A percentile compares a stretch with the other conserved stretches of the same genome.
These are phyloP conservation scores for Trypanosoma conorhini DNA, from an alignment of 208 protist genomes.

Conservation along the genomic window DNA sequence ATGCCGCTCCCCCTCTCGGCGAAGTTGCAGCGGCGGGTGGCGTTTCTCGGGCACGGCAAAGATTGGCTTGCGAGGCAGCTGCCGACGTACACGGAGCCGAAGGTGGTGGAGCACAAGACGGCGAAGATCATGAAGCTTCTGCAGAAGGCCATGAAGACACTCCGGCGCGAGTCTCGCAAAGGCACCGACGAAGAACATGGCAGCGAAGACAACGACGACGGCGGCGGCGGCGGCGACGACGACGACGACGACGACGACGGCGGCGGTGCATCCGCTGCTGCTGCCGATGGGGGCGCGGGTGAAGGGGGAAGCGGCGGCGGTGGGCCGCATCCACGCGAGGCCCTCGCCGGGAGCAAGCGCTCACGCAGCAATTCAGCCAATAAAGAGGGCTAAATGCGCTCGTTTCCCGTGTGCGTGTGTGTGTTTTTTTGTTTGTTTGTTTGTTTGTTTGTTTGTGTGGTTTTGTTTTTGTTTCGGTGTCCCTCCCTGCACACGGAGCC, in stretches of 20 bases:
- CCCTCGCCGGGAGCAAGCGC: slow-evolving; percentile 1
- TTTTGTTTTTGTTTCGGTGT: no score
- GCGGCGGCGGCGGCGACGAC: slow-evolving; percentile 8
- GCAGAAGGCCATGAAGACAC: slow-evolving; percentile 25
- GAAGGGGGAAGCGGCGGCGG: background rate
- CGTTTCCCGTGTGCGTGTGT: no score
- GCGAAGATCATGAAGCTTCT: slow-evolving; percentile 46
- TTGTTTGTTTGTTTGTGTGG: background rate
- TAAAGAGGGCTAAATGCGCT: background rate
- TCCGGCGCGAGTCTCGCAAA: slow-evolving; percentile 27
- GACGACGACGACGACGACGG: background rate
- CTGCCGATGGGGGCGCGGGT: background rate
- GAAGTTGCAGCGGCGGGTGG: slow-evolving; percentile 59
- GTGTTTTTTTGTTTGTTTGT: slow-evolving; percentile 1
- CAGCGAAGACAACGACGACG: slow-evolving; percentile 9
- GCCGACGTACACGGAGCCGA: slow-evolving; percentile 42
- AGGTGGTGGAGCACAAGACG: slow-evolving; percentile 49
- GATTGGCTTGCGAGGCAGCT: slow-evolving; percentile 61
- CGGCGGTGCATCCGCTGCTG: slow-evolving; percentile 1
- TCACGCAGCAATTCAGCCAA: background rate
- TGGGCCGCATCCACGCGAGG: background rate
- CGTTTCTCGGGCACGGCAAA: slow-evolving; percentile 53
- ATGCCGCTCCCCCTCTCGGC: slow-evolving; percentile 38
- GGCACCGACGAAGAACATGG: slow-evolving; percentile 10
- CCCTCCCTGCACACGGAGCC: no score